phyloP scores from a whole-genome alignment of 768 basidiomycete genomes.

The Tylopilus balloui region DNA sequence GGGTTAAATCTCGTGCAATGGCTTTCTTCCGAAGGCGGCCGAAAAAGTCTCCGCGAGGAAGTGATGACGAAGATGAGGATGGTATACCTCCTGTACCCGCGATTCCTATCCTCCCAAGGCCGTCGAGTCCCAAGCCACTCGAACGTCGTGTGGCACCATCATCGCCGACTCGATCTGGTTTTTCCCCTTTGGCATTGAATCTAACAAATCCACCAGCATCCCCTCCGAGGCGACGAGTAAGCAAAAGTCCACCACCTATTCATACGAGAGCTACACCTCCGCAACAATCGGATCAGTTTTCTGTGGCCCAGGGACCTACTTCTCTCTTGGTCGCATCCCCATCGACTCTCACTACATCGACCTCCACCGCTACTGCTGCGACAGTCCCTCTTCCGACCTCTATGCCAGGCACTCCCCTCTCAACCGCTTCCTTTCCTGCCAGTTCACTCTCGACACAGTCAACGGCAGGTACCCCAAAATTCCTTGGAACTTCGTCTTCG shows the following conservation, averaged over 20 bases:
- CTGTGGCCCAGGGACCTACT: conserved; percentile 4
- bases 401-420: conserved; percentile 18
- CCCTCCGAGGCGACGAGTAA: conserved; percentile 16
- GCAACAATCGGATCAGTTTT: conserved; percentile 7
- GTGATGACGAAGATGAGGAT: conserved; percentile 31
- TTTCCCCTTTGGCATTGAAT: conserved; percentile 25
- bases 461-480: conserved; percentile 6
- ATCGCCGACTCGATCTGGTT: conserved; percentile 28
- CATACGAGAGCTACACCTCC: conserved; percentile 9
- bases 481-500: conserved; percentile 12
- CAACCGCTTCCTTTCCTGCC: conserved; percentile 11
- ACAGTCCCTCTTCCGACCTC: conserved; percentile 18
- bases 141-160: conserved; percentile 23
- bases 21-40: conserved; percentile 32
- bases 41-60: conserved; percentile 22
- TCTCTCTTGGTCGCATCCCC: conserved; percentile 10
- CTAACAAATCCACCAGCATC: conserved; percentile 20
- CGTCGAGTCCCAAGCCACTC: conserved; percentile 29
- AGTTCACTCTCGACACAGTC: not conserved
- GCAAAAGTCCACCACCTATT: conserved; percentile 28
- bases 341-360: conserved; percentile 3
- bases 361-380: conserved; percentile 2
- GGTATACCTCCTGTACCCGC: conserved; percentile 31
- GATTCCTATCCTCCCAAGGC: conserved; percentile 22
- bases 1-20: conserved; percentile 30